phyloP scores from a whole-genome alignment of 257 asterid genomes.

The Gentiana straminea region DNA sequence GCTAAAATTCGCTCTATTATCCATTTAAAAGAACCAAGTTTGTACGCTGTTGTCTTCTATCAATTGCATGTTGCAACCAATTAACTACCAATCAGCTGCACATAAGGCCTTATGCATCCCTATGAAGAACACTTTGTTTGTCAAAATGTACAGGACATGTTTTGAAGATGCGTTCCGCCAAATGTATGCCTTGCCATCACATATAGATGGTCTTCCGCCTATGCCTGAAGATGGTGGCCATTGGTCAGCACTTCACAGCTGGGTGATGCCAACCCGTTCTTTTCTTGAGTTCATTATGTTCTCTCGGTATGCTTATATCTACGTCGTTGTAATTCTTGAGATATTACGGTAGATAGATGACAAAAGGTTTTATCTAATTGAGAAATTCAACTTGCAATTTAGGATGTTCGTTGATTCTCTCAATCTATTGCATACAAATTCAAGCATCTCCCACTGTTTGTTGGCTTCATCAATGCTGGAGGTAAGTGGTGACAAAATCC shows the following conservation, averaged over 20 bases:
- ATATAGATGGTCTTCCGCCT: slow-evolving; percentile 88
- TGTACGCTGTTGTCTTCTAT: too few species aligned
- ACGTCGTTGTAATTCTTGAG: neutral
- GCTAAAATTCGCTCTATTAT: too few species aligned
- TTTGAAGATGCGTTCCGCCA: slow-evolving; percentile 75
- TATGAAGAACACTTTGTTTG: too few species aligned
- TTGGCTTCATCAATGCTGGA: slow-evolving; percentile 60
- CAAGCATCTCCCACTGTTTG: slow-evolving; percentile 33
- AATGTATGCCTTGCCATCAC: slow-evolving; percentile 81
- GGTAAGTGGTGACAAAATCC: slow-evolving; percentile 30
- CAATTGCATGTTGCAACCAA: too few species aligned
- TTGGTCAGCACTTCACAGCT: slow-evolving; percentile 86
- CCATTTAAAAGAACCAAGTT: too few species aligned
- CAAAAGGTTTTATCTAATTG: slow-evolving; percentile 12
- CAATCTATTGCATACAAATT: slow-evolving; percentile 41
- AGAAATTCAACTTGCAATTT: slow-evolving; percentile 13
- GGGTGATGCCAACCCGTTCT: slow-evolving; percentile 99
- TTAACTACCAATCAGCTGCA: too few species aligned
- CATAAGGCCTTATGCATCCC: too few species aligned
- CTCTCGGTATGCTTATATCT: slow-evolving; percentile 46
- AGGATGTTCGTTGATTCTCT: slow-evolving; percentile 95
- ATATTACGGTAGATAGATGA: slow-evolving; percentile 5
- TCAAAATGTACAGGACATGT: slow-evolving; percentile 41
- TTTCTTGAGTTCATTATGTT: slow-evolving; percentile 91
- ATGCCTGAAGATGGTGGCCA: slow-evolving; percentile 96